Conservation (phyloP, 805 yeast genomes). For the Candida sithepensis region DNA sequence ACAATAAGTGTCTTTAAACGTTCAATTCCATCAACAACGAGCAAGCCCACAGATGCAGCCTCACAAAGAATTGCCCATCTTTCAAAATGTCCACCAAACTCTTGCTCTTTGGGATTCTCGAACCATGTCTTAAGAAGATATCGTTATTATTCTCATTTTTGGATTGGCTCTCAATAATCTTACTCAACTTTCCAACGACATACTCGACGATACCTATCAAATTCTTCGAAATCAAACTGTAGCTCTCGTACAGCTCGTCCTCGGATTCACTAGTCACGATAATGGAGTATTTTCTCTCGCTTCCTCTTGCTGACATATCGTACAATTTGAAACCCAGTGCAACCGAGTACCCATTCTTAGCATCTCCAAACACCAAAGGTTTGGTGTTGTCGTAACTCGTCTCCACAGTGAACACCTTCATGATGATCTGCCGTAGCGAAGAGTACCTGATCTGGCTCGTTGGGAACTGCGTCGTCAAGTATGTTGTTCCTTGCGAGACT, state of each 20-base stretch:
- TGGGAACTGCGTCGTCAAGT: conserved; percentile 61
- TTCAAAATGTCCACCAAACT: conserved; percentile 52
- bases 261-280: conserved; percentile 57
- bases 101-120: conserved; percentile 47
- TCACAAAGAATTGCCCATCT: conserved; percentile 51
- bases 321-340: conserved; percentile 56
- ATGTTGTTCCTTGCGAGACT: conserved; percentile 12
- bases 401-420: conserved; percentile 65
- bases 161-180: conserved; percentile 11
- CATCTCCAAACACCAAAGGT: conserved; percentile 65
- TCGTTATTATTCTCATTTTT: conserved; percentile 40
- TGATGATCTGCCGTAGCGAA: conserved; percentile 53
- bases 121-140: conserved; percentile 52
- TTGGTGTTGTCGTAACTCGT: conserved; percentile 54
- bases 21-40: conserved; percentile 37
- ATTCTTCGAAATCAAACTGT: conserved; percentile 47
- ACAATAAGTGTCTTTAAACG: neutral
- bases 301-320: conserved; percentile 69
- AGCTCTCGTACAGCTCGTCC: conserved; percentile 46
- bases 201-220: conserved; percentile 37
- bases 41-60: conserved; percentile 63
- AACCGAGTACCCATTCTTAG: conserved; percentile 55
- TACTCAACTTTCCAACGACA: conserved; percentile 29
- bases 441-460: conserved; percentile 47
- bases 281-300: conserved; percentile 63